Base-by-base conservation (phyloP, 345 rosid species). In the Camelina hispida region DNA sequence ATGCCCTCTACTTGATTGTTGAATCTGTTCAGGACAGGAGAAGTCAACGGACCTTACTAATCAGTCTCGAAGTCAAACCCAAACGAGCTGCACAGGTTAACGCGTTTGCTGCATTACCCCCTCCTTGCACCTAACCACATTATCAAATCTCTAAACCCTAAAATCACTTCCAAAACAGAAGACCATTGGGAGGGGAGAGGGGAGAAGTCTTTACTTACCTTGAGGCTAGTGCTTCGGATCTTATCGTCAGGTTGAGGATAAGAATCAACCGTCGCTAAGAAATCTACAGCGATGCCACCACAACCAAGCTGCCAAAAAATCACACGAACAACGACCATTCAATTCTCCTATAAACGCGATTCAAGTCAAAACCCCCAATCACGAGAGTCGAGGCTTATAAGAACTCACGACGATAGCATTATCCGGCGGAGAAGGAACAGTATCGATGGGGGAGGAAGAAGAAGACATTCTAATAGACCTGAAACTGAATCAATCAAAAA, bases 181-280 rank as follows among this genome's bases (percentile, higher is more conserved):
- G 67, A 60, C 35, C 4, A 34, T 34, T 34, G 37, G 2, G 30
- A 38, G 40, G 23, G 5, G 42, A 3, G 30, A 60, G 9, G 12
- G 9, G 53, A 0, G 11, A 38, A 16, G 32, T 25, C 30, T 28
- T 28, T 28, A 28, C 22, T 57, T 4, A 84, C 96, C 93, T 85
- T 83, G 16, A 88, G 79, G 81, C 91, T 87, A 17, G 90, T 91
- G 84, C 86, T 85, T 78, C 97, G 81, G 83, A 91, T 91, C 85
- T 93, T 93, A 42, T 93, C 96, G 18, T 93, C 97, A 4, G 97
- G 97, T 25, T 87, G 83, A 51, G 97, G 96, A 78, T 75, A 91
- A 73, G 89, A 73, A 69, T 87, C 85, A 37, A 93, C 96, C 0
- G 90, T 78, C 3, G 98, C 98, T 77, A 91, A 70, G 76, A 86